Percentiles rank a stretch among this genome's conserved stretches.
These are phyloP conservation scores for Ceriops tagal DNA, from an alignment of 345 rosid species.

Conservation along the genomic window DNA sequence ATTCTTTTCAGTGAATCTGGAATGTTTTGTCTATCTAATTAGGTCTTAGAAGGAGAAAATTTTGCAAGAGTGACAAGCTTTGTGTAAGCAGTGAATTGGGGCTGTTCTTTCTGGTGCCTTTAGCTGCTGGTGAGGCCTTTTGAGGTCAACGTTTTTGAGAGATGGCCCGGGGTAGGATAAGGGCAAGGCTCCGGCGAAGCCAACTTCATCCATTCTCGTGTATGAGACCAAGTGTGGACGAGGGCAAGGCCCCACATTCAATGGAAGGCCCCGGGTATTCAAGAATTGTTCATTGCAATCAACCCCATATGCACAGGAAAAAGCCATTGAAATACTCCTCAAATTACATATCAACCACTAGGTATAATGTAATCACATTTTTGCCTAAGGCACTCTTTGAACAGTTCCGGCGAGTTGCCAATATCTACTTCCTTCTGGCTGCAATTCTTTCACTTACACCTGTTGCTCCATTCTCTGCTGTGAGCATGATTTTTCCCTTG, in stretches of 20 bases:
- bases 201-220: constrained; percentile 81
- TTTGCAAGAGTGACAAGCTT: constrained; percentile 10
- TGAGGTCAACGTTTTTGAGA: constrained; percentile 19
- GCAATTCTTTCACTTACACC: constrained; percentile 73
- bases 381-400: constrained; percentile 87
- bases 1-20: constrained; percentile 11
- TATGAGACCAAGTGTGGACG: constrained; percentile 43
- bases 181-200: constrained; percentile 77
- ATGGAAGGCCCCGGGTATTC: constrained; percentile 67
- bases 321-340: constrained; percentile 68
- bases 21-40: constrained; percentile 13
- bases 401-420: constrained; percentile 92
- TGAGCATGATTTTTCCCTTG: constrained; percentile 91
- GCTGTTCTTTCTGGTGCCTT: constrained; percentile 14
- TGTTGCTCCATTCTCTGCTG: constrained; percentile 72
- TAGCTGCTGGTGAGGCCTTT: constrained; percentile 13
- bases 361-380: constrained; percentile 68
- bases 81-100: constrained; percentile 10
- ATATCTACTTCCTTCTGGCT: constrained; percentile 82
- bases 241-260: constrained; percentile 46
- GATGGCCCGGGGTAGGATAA: constrained; percentile 79
- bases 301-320: constrained; percentile 64
- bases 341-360: constrained; percentile 86
- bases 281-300: constrained; percentile 74
- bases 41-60: constrained; percentile 25